Base-by-base conservation (phyloP, 495 filamentous ascomycete species). In the Aspergillus hancockii region DNA sequence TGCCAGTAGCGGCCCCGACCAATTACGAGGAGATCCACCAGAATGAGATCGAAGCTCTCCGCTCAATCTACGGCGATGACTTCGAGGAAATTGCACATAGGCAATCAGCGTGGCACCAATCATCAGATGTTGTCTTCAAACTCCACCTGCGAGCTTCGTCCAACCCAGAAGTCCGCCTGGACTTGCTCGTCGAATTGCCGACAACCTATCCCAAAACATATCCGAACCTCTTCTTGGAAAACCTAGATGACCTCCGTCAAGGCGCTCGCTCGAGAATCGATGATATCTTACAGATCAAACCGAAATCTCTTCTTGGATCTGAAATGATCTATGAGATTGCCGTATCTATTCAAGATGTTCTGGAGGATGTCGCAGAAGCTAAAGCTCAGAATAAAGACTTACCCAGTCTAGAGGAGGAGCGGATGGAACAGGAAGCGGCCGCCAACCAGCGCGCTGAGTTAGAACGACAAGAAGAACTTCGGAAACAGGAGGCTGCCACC, bases 291-390 rank as follows among this genome's bases (percentile, higher is more conserved):
- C 85, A 82, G 54, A 83, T 78, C 4, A 88, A 87, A 65, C 89
- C 90, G 4, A 91, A 85, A 61, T 76, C 85, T 28, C 79, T 93
- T 10, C 76, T 92, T 18, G 90, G 88, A 3, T 84, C 88, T 59
- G 88, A 91, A 51, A 97, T 98, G 93, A 91, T 98, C 13, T 88
- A 90, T 70, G 90, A 92, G 57, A 81, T 98, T 38, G 90, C 90
- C 9, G 83, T 88, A 50, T 85, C 87, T 6, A 86, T 97, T 46
- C 87, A 90, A 58, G 94, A 98, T 60, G 85, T 93, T 18, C 77
- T 98, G 19, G 92, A 98, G 68, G 90, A 95, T 73, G 91, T 90
- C 19, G 88, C 90, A 9, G 80, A 88, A 63, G 84, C 84, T 28
- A 87, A 86, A 59, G 88, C 86, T 46, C 82, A 87, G 50, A 85